Evolutionary conservation across 257 asterid genomes (phyloP), one percentile per base, ranked within the genome.

Genomic region (Apocynum venetum): DNA sequence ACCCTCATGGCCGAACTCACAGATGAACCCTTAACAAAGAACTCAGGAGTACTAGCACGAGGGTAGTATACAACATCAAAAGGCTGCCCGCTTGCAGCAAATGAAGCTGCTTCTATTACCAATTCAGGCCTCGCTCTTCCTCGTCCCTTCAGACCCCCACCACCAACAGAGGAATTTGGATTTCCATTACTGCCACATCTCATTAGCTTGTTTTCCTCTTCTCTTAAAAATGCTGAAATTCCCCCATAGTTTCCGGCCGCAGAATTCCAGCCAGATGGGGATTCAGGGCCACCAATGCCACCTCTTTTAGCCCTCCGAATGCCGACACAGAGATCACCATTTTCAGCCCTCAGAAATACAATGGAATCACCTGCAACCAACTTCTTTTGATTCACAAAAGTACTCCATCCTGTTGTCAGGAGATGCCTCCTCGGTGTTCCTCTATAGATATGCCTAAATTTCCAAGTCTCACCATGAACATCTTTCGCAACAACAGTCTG

Each of bases 381-480:
- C 74, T 88, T 90, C 84, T 90, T 90, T 79, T 84, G 89, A 81
- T 88, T 90, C 86, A 90, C 95, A 76, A 90, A 90, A 76, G 77
- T 81, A 79, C 95, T 90, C 95, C 94, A 89, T 5, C 94, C 94
- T 19, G 92, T 89, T 20, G 94, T 89, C 80, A 89, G 81, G 84
- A 89, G 82, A 84, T 90, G 95, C 82, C 95, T 83, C 82, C 92
- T 81, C 0, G 95, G 95, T 3, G 95, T 88, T 25, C 95, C 95
- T 53, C 95, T 71, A 68, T 83, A 90, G 6, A 90, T 88, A 77
- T 90, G 95, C 84, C 91, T 86, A 81, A 90, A 90, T 86, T 88
- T 88, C 95, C 95, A 90, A 53, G 82, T 83, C 49, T 78, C 88
- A 6, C 87, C 87, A 17, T 80, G 87, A 78, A 84, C 81, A 72